Percentiles rank a stretch among this genome's conserved stretches.
phyloP scores from a whole-genome alignment of 768 basidiomycete species.

The Tricholomella constricta region DNA sequence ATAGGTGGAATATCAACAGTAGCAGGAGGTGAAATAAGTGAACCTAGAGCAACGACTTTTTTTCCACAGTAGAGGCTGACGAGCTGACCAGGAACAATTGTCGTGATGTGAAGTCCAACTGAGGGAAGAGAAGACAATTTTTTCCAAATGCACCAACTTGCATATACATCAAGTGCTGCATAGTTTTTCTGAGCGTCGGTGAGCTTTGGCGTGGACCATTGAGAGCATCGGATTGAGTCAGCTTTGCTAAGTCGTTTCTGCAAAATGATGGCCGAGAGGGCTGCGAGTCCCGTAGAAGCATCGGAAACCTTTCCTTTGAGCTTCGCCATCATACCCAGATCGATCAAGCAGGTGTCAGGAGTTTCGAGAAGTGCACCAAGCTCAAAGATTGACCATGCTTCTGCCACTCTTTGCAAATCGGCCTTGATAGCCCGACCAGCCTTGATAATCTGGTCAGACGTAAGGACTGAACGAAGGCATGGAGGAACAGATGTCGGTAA shows the following conservation, averaged over 20 bases:
- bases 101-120: not conserved
- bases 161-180: constrained; percentile 4
- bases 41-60: constrained; percentile 1
- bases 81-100: not conserved
- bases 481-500: not conserved
- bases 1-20: not conserved
- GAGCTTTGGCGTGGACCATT: not conserved
- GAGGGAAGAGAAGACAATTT: not conserved
- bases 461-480: not conserved
- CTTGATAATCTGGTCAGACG: not conserved
- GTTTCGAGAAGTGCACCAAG: not conserved
- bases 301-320: not conserved
- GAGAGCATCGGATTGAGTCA: not conserved
- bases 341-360: not conserved
- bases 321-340: not conserved
- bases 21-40: not conserved
- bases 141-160: constrained; percentile 1
- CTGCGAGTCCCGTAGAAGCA: not conserved
- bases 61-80: constrained; percentile 3
- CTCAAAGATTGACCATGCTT: not conserved
- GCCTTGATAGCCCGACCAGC: not conserved
- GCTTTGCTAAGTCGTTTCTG: not conserved
- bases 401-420: not conserved
- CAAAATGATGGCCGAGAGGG: not conserved
- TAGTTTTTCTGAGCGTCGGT: not conserved